Evolutionary conservation across 2,329 filamentous ascomycete genomes (phyloP).

Genomic region (Diaporthe longicolla): DNA sequence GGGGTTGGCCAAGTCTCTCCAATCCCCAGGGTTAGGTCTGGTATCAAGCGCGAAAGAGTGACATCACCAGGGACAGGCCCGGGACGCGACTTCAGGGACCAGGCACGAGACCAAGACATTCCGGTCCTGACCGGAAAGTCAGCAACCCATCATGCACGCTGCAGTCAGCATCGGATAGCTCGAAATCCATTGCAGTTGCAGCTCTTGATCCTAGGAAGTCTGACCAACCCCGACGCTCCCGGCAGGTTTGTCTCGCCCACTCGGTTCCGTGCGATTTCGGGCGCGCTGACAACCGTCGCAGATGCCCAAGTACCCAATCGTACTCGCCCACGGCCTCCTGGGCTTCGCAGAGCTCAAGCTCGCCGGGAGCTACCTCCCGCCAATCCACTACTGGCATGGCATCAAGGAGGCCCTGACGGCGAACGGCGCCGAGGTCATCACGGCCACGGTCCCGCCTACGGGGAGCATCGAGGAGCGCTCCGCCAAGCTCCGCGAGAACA

Average conservation of each 20-base stretch:
- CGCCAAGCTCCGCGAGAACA: slow-evolving; percentile 67
- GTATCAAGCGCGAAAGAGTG: slow-evolving; percentile 1
- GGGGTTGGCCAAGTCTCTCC: too few species aligned
- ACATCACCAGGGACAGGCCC: slow-evolving; percentile 24
- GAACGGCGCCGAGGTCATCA: slow-evolving; percentile 69
- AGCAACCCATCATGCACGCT: not conserved
- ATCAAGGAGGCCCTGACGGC: slow-evolving; percentile 70
- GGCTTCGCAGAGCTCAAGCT: slow-evolving; percentile 73
- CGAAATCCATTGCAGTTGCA: too few species aligned
- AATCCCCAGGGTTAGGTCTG: not conserved
- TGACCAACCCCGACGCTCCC: not conserved
- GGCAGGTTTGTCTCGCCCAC: not conserved
- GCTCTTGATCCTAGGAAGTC: not conserved
- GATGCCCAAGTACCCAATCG: slow-evolving; percentile 72
- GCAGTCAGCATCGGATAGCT: not conserved
- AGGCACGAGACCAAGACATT: not conserved
- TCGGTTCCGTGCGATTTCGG: too few species aligned
- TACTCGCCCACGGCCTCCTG: slow-evolving; percentile 75
- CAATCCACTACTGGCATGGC: slow-evolving; percentile 75
- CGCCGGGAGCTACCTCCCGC: slow-evolving; percentile 63
- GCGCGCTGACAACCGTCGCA: slow-evolving; percentile 48
- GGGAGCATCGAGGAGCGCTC: slow-evolving; percentile 73
- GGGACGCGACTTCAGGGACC: not conserved
- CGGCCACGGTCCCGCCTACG: slow-evolving; percentile 72
- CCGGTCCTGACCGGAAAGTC: not conserved